These are phyloP conservation scores for Phytopythium kandeliae DNA, from an alignment of 352 stramenopile species.

Conservation along the genomic window DNA sequence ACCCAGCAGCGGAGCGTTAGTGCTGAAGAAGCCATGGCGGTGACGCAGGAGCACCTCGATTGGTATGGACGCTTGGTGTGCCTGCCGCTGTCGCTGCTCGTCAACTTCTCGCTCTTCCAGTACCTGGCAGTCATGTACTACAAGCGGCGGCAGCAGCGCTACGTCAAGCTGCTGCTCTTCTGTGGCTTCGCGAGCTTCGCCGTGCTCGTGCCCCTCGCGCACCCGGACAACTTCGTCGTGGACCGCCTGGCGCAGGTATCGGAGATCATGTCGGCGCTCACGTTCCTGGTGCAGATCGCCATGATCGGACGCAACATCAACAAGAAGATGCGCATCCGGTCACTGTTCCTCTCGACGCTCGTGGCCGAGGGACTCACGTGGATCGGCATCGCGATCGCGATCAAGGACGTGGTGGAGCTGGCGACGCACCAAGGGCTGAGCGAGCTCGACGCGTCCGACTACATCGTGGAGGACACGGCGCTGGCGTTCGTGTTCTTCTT, in stretches of 20 bases:
- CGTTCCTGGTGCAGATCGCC: slow-evolving; percentile 25
- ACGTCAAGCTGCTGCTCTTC: slow-evolving; percentile 4
- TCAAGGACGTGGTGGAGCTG: slow-evolving; percentile 6
- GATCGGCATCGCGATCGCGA: slow-evolving; percentile 1
- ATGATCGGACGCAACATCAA: slow-evolving; percentile 17
- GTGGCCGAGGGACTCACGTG: slow-evolving; percentile 11
- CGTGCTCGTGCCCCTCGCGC: not conserved
- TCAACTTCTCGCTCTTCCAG: slow-evolving; percentile 30
- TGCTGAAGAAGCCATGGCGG: not conserved
- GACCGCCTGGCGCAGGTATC: slow-evolving; percentile 20
- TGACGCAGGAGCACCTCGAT: not conserved
- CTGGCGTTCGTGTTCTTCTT: slow-evolving; percentile 14
- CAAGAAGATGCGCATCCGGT: slow-evolving; percentile 13
- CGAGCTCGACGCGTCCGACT: slow-evolving; percentile 7
- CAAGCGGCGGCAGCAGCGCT: not conserved
- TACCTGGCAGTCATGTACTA: slow-evolving; percentile 11
- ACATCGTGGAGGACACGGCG: slow-evolving; percentile 11
- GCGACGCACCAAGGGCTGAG: slow-evolving; percentile 9
- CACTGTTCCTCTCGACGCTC: slow-evolving; percentile 9
- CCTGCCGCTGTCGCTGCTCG: slow-evolving; percentile 4
- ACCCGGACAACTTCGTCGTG: slow-evolving; percentile 7
- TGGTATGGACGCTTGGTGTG: slow-evolving; percentile 1
- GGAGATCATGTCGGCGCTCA: slow-evolving; percentile 16
- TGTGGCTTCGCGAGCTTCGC: not conserved
- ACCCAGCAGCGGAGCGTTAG: too few relatives aligned